A percentile compares a stretch with the other conserved stretches of the same genome.
Evolutionary conservation across 2,329 filamentous ascomycete genomes (phyloP).

Genomic region (Fusarium euwallaceae): DNA sequence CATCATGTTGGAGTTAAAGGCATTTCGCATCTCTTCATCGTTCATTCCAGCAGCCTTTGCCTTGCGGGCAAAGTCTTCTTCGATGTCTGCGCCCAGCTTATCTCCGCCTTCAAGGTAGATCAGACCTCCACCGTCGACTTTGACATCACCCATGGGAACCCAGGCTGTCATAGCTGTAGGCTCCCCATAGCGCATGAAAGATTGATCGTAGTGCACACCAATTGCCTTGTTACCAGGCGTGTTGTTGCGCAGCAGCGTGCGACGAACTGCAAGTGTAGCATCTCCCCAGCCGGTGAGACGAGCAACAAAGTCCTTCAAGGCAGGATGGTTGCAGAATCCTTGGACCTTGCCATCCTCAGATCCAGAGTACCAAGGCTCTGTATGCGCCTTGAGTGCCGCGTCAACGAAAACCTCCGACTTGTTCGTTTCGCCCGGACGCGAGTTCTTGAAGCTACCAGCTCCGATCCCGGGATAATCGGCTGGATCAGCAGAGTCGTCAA

Average conservation of each 20-base stretch:
- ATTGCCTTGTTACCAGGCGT: conserved; percentile 69
- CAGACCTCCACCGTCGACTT: conserved; percentile 67
- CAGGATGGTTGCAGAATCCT: conserved; percentile 65
- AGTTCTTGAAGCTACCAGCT: conserved; percentile 54
- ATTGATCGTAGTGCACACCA: conserved; percentile 73
- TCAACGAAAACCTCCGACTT: conserved; percentile 45
- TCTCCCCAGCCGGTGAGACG: conserved; percentile 67
- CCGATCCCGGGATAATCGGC: conserved; percentile 56
- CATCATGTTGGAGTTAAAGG: conserved; percentile 73
- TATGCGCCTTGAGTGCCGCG: conserved; percentile 66
- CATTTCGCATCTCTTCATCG: conserved; percentile 64
- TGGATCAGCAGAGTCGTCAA: conserved; percentile 44
- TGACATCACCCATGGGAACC: conserved; percentile 69
- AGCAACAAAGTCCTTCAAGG: conserved; percentile 62
- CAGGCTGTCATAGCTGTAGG: conserved; percentile 69
- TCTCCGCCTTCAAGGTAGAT: conserved; percentile 67
- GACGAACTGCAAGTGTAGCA: conserved; percentile 54
- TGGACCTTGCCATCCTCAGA: neutral
- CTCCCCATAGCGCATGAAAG: conserved; percentile 68
- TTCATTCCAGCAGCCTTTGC: conserved; percentile 63
- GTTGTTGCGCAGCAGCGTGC: conserved; percentile 69
- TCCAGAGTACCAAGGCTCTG: conserved; percentile 61
- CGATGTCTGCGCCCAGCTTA: conserved; percentile 61
- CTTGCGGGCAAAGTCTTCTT: conserved; percentile 62
- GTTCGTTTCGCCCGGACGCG: conserved; percentile 55